A percentile compares a stretch with the other conserved stretches of the same genome.
These are phyloP conservation scores for Malus hybrid DNA, from an alignment of 331 rosid genomes.

Conservation along the genomic window DNA sequence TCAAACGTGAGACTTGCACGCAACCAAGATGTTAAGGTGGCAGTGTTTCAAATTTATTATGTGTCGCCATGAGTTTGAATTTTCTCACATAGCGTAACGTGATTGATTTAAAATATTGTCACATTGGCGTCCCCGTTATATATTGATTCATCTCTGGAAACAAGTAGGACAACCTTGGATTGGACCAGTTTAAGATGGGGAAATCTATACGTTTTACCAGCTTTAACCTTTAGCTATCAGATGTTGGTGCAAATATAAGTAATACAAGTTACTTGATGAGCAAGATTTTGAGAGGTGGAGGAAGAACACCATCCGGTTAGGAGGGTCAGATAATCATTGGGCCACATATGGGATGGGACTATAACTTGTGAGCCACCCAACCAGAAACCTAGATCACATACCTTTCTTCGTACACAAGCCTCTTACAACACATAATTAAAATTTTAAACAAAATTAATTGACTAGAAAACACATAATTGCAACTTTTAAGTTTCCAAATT, in stretches of 20 bases:
- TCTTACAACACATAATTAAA: background rate
- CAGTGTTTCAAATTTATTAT: no score
- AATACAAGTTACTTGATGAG: background rate
- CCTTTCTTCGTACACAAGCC: background rate
- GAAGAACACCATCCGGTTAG: constrained; percentile 19
- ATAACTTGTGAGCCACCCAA: no score
- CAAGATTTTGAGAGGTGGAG: background rate
- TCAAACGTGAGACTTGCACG: no score
- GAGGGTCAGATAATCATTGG: background rate
- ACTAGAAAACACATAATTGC: background rate
- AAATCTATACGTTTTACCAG: background rate
- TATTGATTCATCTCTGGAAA: no score
- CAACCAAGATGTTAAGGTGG: no score
- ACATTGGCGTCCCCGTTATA: no score
- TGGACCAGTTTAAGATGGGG: background rate
- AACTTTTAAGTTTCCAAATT: background rate
- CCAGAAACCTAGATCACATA: no score
- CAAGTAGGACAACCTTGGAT: background rate
- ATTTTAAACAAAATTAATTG: background rate
- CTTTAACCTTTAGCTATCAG: background rate
- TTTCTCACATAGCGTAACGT: no score
- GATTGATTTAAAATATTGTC: no score
- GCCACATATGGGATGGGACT: no score
- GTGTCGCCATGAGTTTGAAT: no score
- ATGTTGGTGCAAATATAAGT: background rate